Percentiles rank a stretch among this genome's conserved stretches.
Conservation (phyloP, 2,329 filamentous ascomycete species). For the Hymenoscyphus infarciens region DNA sequence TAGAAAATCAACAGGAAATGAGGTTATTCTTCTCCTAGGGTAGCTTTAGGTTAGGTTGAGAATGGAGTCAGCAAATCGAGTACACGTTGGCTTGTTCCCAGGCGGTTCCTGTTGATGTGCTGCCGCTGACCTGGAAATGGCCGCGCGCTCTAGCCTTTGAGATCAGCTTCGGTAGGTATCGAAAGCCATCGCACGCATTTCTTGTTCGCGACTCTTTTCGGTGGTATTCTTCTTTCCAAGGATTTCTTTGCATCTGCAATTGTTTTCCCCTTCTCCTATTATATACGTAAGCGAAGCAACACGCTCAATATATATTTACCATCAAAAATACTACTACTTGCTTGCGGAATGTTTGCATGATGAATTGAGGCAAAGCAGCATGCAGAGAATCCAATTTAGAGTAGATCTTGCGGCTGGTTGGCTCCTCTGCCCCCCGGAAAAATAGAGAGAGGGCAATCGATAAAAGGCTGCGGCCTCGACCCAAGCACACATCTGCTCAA, state of each 20-base stretch:
- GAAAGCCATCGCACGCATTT: background rate
- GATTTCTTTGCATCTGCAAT: no score
- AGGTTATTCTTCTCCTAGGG: no score
- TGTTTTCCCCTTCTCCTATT: no score
- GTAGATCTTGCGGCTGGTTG: background rate
- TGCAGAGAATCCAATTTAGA: background rate
- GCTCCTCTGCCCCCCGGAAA: background rate
- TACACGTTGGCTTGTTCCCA: no score
- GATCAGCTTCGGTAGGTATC: background rate
- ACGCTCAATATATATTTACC: no score
- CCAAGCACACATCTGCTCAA: background rate
- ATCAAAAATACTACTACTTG: background rate
- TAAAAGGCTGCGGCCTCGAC: background rate
- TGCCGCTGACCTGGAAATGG: background rate
- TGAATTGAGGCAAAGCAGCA: background rate
- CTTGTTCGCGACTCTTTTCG: background rate
- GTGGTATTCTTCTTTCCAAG: background rate
- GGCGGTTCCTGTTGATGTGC: background rate
- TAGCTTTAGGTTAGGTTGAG: no score
- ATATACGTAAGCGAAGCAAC: no score
- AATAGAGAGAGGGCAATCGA: background rate
- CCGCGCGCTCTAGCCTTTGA: background rate
- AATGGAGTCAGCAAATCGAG: no score
- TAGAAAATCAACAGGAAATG: no score
- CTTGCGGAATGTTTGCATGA: background rate